These are phyloP conservation scores for Astrothelium macrocarpum DNA, from an alignment of 495 filamentous ascomycete genomes.

Conservation along the genomic window DNA sequence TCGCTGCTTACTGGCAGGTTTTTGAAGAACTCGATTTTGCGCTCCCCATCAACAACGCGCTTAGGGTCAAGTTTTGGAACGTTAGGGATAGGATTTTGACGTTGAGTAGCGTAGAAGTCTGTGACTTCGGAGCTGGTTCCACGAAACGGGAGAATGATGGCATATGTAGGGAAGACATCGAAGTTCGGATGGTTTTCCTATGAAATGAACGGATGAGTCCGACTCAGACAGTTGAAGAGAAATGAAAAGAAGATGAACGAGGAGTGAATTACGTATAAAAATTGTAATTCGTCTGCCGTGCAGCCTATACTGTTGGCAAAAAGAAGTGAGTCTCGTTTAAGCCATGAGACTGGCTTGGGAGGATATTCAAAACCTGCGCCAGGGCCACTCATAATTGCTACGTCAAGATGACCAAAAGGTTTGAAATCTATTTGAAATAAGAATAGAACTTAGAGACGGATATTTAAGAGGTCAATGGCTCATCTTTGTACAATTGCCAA, in stretches of 20 bases:
- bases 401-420: too few relatives aligned
- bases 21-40: conserved; percentile 66
- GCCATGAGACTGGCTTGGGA: conserved; percentile 61
- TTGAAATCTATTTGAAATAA: too few relatives aligned
- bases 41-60: conserved; percentile 77
- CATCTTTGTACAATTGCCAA: neutral
- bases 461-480: neutral
- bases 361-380: conserved; percentile 76
- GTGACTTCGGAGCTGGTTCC: conserved; percentile 65
- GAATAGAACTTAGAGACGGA: neutral
- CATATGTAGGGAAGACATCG: conserved; percentile 77
- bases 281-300: conserved; percentile 78
- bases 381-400: conserved; percentile 31
- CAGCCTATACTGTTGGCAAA: conserved; percentile 82
- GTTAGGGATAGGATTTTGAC: conserved; percentile 51
- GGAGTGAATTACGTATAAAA: conserved; percentile 59
- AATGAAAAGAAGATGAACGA: too few relatives aligned
- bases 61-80: conserved; percentile 68
- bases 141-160: conserved; percentile 80
- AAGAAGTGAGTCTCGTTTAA: conserved; percentile 75
- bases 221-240: neutral
- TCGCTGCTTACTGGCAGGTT: conserved; percentile 62
- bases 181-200: conserved; percentile 54
- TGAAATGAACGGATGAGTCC: neutral
- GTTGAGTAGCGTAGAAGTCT: conserved; percentile 63